Evolutionary conservation across 257 asterid species (phyloP).

Genomic region (Ballota nigra): DNA sequence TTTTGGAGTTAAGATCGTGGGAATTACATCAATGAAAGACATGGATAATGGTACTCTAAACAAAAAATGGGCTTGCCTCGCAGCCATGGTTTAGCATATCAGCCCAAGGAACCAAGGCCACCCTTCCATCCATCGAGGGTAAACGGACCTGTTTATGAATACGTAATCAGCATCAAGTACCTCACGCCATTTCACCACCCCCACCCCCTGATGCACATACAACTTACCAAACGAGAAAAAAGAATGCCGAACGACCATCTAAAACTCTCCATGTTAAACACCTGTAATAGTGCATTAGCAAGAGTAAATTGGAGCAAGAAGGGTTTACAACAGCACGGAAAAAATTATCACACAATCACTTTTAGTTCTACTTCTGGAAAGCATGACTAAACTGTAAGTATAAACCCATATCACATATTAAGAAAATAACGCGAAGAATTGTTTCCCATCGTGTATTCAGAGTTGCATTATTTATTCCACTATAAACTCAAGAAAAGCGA

Average conservation of each 20-base stretch:
- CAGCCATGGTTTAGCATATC: slow-evolving; percentile 96
- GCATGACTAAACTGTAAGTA: not conserved
- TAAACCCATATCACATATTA: not conserved
- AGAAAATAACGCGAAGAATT: not conserved
- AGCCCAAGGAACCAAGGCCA: slow-evolving; percentile 98
- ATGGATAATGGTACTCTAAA: not conserved
- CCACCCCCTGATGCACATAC: not conserved
- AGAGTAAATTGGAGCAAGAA: not conserved
- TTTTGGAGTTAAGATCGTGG: slow-evolving; percentile 14
- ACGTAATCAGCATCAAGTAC: not conserved
- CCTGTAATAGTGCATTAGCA: slow-evolving; percentile 45
- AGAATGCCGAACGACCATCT: slow-evolving; percentile 93
- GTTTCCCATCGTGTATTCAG: not conserved
- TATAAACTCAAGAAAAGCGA: not conserved
- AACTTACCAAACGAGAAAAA: slow-evolving; percentile 93
- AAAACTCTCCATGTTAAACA: slow-evolving; percentile 81
- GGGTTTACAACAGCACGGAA: not conserved
- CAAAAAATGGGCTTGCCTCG: slow-evolving; percentile 42
- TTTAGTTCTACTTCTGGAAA: slow-evolving; percentile 5
- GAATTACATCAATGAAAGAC: slow-evolving; percentile 8
- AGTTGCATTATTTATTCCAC: not conserved
- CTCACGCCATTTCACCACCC: not conserved
- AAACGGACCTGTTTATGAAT: slow-evolving; percentile 60
- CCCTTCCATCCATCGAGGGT: slow-evolving; percentile 86
- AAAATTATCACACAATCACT: not conserved